Evolutionary conservation across 768 basidiomycete species (phyloP), one percentile per base, ranked within the genome.

Genomic region (Dictyophora rubrovolvata): DNA sequence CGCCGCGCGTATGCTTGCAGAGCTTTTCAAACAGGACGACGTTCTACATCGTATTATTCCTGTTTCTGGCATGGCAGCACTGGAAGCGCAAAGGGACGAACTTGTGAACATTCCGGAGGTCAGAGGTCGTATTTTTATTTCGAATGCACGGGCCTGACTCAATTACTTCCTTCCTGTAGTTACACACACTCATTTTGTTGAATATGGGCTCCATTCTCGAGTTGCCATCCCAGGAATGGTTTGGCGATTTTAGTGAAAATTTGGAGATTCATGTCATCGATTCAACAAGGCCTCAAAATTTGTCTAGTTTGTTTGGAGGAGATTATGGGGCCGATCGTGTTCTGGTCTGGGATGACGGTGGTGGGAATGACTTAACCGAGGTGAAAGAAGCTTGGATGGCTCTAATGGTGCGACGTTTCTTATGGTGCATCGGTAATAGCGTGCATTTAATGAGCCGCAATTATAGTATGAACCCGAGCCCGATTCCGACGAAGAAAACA

Each of bases 271-370:
- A 99, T 74, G 85, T 98, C 65, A 89, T 99, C 72, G 96, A 99
- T 72, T 92, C 95, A 2, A 82, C 85, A 18, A 81, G 96, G 54
- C 96, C 96, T 17, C 83, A 89, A 67, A 93, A 93, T 71, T 75
- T 98, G 66, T 77, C 84, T 48, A 96, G 86, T 73, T 73, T 97
- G 20, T 98, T 95, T 69, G 82, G 80, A 53, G 78, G 75, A 48
- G 80, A 80, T 54, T 80, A 79, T 12, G 83, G 87, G 62, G 64
- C 64, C 62, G 67, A 72, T 20, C 76, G 86, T 54, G 83, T 97
- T 18, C 75, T 95, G 33, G 78, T 98, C 0, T 99, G 96, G 96
- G 92, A 93, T 63, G 93, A 95, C 65, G 92, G 91, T 3, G 84
- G 82, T 17, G 86, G 84, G 1, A 84, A 85, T 58, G 77, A 77